Base-by-base conservation (phyloP, 352 stramenopile species). In the Phytophthora citricola region DNA sequence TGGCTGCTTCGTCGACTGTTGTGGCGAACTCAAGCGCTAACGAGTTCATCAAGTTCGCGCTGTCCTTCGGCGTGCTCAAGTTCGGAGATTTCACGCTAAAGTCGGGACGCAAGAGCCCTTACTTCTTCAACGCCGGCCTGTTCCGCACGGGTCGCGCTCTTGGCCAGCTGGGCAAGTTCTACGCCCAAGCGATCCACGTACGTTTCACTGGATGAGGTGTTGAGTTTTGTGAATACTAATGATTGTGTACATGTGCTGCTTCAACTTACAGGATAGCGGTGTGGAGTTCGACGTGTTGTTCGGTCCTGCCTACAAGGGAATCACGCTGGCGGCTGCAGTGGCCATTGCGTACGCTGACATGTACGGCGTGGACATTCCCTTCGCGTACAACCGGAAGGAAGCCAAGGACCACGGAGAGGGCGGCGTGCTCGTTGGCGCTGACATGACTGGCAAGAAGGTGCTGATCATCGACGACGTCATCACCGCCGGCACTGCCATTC, bases 391-490 rank as follows among this genome's bases (percentile, higher is more conserved):
- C 81, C 96, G 98, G 55, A 99, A 99, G 79, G 98, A 99, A 81
- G 92, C 93, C 8, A 99, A 99, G 82, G 97, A 99, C 75, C 98
- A 99, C 78, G 98, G 98, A 43, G 98, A 99, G 78, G 97, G 97
- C 31, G 98, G 98, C 22, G 87, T 92, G 34, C 87, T 99, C 22
- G 97, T 99, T 1, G 98, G 98, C 43, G 93, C 95, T 20, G 85
- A 94, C 48, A 96, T 99, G 81, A 88, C 91, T 15, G 89, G 87
- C 50, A 99, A 99, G 80, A 89, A 93, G 36, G 97, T 99, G 20
- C 76, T 99, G 34, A 95, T 99, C 60, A 93, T 99, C 49, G 98
- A 99, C 77, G 98, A 99, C 84, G 98, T 99, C 17, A 99, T 99
- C 67, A 99, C 97, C 6, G 97, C 97, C 11, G 98, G 98, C 34